phyloP scores from a whole-genome alignment of 331 rosid genomes.

The Prunus yedoensis region DNA sequence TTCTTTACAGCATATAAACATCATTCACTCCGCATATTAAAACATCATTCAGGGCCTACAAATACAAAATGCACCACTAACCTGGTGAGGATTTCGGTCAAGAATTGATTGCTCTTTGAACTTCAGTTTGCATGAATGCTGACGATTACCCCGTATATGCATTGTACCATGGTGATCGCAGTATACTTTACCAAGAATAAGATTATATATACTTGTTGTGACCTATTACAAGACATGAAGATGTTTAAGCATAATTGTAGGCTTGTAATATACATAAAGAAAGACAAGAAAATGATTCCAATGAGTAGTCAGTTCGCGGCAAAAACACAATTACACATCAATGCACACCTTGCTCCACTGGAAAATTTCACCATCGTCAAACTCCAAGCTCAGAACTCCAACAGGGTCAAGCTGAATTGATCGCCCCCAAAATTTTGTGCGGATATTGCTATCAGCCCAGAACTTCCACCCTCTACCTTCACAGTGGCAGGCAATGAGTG shows the following conservation, averaged over 20 bases:
- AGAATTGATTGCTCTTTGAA: slow-evolving; percentile 94
- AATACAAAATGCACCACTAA: slow-evolving; percentile 29
- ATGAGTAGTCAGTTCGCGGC: not conserved
- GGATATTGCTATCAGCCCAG: slow-evolving; percentile 97
- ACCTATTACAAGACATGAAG: slow-evolving; percentile 53
- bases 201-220: slow-evolving; percentile 89
- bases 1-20: not conserved
- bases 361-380: slow-evolving; percentile 95
- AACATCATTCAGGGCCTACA: not conserved
- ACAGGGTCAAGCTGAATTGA: slow-evolving; percentile 98
- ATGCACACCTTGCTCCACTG: slow-evolving; percentile 93
- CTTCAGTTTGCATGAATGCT: slow-evolving; percentile 77
- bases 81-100: slow-evolving; percentile 99
- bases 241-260: slow-evolving; percentile 3
- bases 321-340: slow-evolving; percentile 21
- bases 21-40: too few relatives aligned
- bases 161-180: slow-evolving; percentile 96
- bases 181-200: slow-evolving; percentile 87
- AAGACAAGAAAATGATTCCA: slow-evolving; percentile 1
- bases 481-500: slow-evolving; percentile 97
- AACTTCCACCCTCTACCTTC: slow-evolving; percentile 99
- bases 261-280: not conserved
- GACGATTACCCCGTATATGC: slow-evolving; percentile 84
- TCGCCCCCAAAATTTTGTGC: slow-evolving; percentile 96
- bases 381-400: slow-evolving; percentile 79